Evolutionary conservation across 495 filamentous ascomycete genomes (phyloP).

Genomic region (Hypoxylon crocopeplum): DNA sequence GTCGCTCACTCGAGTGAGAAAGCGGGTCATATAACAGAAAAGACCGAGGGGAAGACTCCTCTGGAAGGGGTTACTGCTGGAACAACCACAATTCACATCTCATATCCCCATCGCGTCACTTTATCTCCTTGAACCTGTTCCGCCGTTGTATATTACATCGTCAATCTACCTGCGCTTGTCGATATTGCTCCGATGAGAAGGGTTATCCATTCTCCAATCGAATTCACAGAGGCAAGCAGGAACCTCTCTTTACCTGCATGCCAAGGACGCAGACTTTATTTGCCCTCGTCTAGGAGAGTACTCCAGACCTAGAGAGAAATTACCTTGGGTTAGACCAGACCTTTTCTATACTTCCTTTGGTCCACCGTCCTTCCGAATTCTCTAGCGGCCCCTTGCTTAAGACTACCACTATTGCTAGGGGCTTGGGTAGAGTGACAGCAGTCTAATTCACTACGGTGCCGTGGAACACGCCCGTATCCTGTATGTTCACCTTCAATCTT

Average conservation of each 20-base stretch:
- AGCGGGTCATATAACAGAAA: slow-evolving; percentile 41
- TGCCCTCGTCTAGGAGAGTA: slow-evolving; percentile 36
- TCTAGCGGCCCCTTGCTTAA: slow-evolving; percentile 38
- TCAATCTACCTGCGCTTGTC: slow-evolving; percentile 43
- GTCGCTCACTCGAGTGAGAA: slow-evolving; percentile 34
- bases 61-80: slow-evolving; percentile 25
- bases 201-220: slow-evolving; percentile 40
- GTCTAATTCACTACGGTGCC: slow-evolving; percentile 29
- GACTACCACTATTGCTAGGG: slow-evolving; percentile 34
- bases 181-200: slow-evolving; percentile 40
- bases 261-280: slow-evolving; percentile 43
- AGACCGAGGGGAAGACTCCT: slow-evolving; percentile 31
- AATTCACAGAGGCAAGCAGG: slow-evolving; percentile 37
- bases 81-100: slow-evolving; percentile 34
- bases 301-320: slow-evolving; percentile 38
- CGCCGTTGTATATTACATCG: slow-evolving; percentile 43
- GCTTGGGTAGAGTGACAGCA: slow-evolving; percentile 24
- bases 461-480: slow-evolving; percentile 32
- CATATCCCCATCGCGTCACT: slow-evolving; percentile 32
- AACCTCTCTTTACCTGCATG: slow-evolving; percentile 43
- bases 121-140: slow-evolving; percentile 32
- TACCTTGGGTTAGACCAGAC: slow-evolving; percentile 41
- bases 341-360: slow-evolving; percentile 44
- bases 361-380: slow-evolving; percentile 43
- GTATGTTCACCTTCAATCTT: slow-evolving; percentile 39